Conservation (phyloP, 2,329 filamentous ascomycete genomes). For the Ustilaginoidea virens region DNA sequence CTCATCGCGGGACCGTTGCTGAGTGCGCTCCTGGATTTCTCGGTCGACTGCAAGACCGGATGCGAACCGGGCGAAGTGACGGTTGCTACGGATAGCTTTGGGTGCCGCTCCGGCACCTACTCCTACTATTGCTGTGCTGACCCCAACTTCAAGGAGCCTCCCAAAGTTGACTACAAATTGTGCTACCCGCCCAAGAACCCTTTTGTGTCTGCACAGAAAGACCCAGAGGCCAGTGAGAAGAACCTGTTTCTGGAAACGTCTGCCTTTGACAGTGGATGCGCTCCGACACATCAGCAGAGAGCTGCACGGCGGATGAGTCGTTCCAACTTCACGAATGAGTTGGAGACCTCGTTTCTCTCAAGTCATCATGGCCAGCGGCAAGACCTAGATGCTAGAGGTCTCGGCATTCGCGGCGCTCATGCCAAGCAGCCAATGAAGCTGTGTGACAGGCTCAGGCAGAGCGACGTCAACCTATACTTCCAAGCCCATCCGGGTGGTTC, state of each 20-base stretch:
- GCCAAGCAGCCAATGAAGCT: not conserved
- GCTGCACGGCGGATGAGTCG: not conserved
- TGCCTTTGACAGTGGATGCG: not conserved
- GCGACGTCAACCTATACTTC: not conserved
- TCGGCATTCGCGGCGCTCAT: not conserved
- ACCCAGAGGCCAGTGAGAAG: not conserved
- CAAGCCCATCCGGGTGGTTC: not conserved
- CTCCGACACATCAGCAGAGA: not conserved
- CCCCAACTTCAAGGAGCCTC: slow-evolving; percentile 1
- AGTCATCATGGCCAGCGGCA: not conserved
- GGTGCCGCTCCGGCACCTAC: not conserved
- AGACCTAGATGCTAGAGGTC: not conserved
- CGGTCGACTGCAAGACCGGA: not conserved
- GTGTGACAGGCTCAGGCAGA: not conserved
- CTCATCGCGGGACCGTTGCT: not conserved
- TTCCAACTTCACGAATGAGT: not conserved
- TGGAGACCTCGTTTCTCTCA: not conserved
- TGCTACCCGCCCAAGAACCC: not conserved
- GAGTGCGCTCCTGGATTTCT: not conserved
- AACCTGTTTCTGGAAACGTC: not conserved
- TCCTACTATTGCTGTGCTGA: slow-evolving; percentile 1
- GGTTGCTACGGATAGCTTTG: not conserved
- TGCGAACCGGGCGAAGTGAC: not conserved
- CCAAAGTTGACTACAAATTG: slow-evolving; percentile 1
- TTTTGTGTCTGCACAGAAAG: not conserved